These are phyloP conservation scores for Fusarium sp. DNA, from an alignment of 2,329 filamentous ascomycete species.

Conservation along the genomic window DNA sequence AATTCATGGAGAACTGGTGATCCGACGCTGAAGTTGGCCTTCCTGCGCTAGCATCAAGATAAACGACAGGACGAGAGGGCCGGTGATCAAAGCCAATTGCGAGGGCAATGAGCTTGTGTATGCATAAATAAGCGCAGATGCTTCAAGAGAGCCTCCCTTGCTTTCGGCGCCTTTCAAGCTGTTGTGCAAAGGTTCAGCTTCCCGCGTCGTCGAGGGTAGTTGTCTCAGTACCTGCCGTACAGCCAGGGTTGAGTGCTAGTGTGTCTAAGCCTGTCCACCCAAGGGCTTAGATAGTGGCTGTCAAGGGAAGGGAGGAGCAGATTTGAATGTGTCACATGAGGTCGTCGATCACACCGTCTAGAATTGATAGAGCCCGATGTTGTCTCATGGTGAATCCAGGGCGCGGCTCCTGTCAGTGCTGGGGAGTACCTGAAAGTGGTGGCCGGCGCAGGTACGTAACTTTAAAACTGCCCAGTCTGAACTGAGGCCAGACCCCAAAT, in stretches of 20 bases:
- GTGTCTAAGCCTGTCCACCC: neutral
- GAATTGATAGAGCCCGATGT: slow-evolving; percentile 28
- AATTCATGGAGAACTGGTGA: slow-evolving; percentile 13
- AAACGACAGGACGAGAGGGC: neutral
- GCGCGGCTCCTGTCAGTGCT: slow-evolving; percentile 7
- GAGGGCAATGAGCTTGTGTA: neutral
- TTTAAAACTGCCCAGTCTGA: neutral
- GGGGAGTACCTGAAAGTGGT: neutral
- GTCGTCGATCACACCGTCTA: slow-evolving; percentile 42
- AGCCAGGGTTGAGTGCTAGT: slow-evolving; percentile 21
- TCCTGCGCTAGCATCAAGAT: neutral
- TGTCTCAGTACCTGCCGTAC: slow-evolving; percentile 30
- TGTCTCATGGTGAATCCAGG: neutral
- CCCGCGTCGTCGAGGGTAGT: neutral
- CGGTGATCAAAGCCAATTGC: neutral
- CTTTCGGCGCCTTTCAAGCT: slow-evolving; percentile 3
- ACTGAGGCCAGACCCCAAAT: neutral
- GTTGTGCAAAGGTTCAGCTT: neutral
- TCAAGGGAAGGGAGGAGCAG: slow-evolving; percentile 19
- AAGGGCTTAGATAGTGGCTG: slow-evolving; percentile 22
- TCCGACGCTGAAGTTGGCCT: slow-evolving; percentile 11
- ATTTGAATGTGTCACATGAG: slow-evolving; percentile 43
- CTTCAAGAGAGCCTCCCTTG: neutral
- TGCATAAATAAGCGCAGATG: neutral
- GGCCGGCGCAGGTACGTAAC: neutral